Conservation (phyloP, 208 protist genomes). For the Acanthamoeba castellanii region DNA sequence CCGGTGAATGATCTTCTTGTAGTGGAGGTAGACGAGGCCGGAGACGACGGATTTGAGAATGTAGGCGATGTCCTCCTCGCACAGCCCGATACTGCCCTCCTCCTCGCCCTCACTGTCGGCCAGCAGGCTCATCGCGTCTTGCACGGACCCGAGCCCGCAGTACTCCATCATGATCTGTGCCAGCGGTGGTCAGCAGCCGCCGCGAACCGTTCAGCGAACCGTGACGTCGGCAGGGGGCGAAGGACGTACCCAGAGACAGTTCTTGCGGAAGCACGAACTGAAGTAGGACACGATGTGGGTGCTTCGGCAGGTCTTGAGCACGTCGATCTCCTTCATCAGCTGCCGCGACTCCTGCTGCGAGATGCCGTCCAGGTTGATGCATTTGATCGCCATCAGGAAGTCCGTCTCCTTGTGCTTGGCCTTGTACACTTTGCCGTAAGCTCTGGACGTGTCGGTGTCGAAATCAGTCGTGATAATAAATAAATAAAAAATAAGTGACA, state of each 20-base stretch:
- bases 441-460: background rate
- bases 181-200: background rate
- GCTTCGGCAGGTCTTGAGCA: slow-evolving; percentile 68
- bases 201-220: no score
- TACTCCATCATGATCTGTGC: slow-evolving; percentile 73
- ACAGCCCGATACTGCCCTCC: slow-evolving; percentile 8
- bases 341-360: slow-evolving; percentile 54
- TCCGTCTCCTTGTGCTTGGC: slow-evolving; percentile 58
- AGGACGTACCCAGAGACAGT: slow-evolving; percentile 28
- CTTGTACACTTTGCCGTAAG: slow-evolving; percentile 70
- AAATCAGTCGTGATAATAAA: background rate
- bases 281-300: slow-evolving; percentile 62
- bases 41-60: slow-evolving; percentile 62
- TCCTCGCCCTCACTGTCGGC: background rate
- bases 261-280: slow-evolving; percentile 36
- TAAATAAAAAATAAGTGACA: background rate
- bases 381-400: slow-evolving; percentile 67
- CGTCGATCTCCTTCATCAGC: slow-evolving; percentile 64
- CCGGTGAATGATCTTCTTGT: slow-evolving; percentile 57
- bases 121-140: slow-evolving; percentile 42
- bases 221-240: background rate
- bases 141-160: slow-evolving; percentile 48
- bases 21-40: slow-evolving; percentile 61
- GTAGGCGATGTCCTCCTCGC: slow-evolving; percentile 54
- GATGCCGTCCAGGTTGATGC: slow-evolving; percentile 54